Evolutionary conservation across 306 rosid species (phyloP).

Genomic region (Erythrophleum fordii): DNA sequence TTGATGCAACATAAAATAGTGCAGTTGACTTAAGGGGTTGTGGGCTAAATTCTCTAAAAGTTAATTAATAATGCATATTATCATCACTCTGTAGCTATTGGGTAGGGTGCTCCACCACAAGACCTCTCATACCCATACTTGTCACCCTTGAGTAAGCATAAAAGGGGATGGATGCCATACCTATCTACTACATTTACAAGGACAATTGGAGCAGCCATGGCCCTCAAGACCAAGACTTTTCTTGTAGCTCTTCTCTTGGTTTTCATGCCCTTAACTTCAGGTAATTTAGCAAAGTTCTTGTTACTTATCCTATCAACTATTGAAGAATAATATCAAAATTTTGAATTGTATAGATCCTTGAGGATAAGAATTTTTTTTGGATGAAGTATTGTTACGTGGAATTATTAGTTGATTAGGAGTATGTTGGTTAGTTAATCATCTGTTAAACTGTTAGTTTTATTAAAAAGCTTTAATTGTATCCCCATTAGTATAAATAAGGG

Average conservation of each 20-base stretch:
- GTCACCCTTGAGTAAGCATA: slow-evolving; percentile 39
- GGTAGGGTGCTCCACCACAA: slow-evolving; percentile 65
- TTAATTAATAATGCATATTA: slow-evolving; percentile 58
- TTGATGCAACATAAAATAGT: slow-evolving; percentile 49
- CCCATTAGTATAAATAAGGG: too few species aligned
- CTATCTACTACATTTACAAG: slow-evolving; percentile 8
- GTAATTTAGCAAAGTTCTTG: slow-evolving; percentile 39
- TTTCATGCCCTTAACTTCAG: slow-evolving; percentile 59
- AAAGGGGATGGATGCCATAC: slow-evolving; percentile 39
- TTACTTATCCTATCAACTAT: too few species aligned
- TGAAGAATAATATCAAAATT: too few species aligned
- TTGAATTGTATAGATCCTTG: too few species aligned
- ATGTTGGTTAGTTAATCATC: too few species aligned
- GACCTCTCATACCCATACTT: slow-evolving; percentile 35
- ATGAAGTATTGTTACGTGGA: too few species aligned
- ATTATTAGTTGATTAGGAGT: too few species aligned
- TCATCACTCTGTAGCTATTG: slow-evolving; percentile 62
- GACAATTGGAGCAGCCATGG: slow-evolving; percentile 47
- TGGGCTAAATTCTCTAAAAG: slow-evolving; percentile 43
- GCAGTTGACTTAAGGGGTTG: slow-evolving; percentile 64
- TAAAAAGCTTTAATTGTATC: too few species aligned
- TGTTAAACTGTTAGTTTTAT: too few species aligned
- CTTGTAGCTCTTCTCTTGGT: slow-evolving; percentile 52
- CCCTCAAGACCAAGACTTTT: slow-evolving; percentile 47
- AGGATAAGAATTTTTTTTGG: too few species aligned